phyloP scores from a whole-genome alignment of 73 alveolate species.

The Effrenium voratum region DNA sequence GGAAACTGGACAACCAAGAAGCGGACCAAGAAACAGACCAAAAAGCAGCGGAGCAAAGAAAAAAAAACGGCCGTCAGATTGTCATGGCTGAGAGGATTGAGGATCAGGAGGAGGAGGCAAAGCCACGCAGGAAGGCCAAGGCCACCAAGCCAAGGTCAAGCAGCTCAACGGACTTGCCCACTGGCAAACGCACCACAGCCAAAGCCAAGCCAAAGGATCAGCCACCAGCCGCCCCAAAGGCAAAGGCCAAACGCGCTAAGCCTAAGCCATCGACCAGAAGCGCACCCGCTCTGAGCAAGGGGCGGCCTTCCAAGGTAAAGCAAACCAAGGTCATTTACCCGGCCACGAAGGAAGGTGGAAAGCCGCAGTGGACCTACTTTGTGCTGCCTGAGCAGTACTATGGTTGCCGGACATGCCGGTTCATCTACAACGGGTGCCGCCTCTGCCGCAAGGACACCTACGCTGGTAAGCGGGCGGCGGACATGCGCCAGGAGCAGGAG shows the following conservation, averaged over 20 bases:
- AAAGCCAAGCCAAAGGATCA: background rate
- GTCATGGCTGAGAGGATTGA: background rate
- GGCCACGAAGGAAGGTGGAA: background rate
- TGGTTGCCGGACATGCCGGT: constrained; percentile 18
- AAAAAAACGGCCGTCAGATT: background rate
- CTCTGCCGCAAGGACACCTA: background rate
- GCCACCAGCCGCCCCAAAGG: background rate
- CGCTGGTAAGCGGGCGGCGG: background rate
- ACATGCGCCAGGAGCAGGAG: constrained; percentile 18
- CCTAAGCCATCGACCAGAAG: no score
- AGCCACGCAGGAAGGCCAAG: background rate
- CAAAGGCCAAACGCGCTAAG: background rate
- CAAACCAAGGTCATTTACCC: background rate
- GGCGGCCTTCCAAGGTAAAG: background rate
- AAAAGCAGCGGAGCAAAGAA: background rate
- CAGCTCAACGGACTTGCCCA: background rate
- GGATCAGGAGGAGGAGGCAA: background rate
- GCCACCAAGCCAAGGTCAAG: background rate
- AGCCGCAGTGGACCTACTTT: background rate
- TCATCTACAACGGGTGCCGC: constrained; percentile 19
- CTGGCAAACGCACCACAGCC: background rate
- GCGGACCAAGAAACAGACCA: background rate
- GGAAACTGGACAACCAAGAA: no score
- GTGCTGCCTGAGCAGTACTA: constrained; percentile 5
- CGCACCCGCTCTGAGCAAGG: no score